Base-by-base conservation (phyloP, 1,139 yeast species). In the Candida tetrigidarum region DNA sequence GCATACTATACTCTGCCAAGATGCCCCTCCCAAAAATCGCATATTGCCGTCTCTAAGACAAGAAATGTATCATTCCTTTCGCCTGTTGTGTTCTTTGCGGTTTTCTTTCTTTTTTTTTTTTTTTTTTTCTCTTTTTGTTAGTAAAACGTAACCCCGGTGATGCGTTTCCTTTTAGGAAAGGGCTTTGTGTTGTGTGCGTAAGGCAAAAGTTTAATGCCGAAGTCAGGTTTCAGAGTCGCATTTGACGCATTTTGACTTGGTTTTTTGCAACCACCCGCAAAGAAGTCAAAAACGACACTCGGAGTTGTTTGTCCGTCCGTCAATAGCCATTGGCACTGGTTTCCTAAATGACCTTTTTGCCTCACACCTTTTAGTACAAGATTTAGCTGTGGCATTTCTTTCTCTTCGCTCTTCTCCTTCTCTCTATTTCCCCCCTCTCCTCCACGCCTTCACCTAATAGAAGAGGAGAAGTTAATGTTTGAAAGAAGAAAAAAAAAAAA, bases 201-300 rank as follows among this genome's bases (percentile, higher is more conserved):
- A 32, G 36, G 36, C 37, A 22, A 34, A 34, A 34, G 10, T 18
- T 10, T 28, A n/a, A 6, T n/a, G 7, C 10, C 37, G 28, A 22
- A 34, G 37, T 34, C 37, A 34, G 9, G n/a, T 34, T 12, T 7
- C 32, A 10, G 39, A 36, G 39, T 36, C 39, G 16, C 28, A 15
- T 12, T n/a, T 4, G 16, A 20, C 19, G 14, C n/a, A 8, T 28
- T 26, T 27, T 27, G 33, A 27, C 40, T 19, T 26, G 33, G 20
- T 18, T 26, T 37, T 27, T 37, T 28, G 40, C 40, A 37, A 14
- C 40, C 40, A 22, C 11, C 11, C 8, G 33, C 40, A 37, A 22
- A 37, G 40, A 37, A 37, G 40, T 37, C 40, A 37, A 26, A 37
- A 19, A n/a, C 14, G 18, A 19, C 7, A 12, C 3, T 19, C 36